Evolutionary conservation across 2,329 filamentous ascomycete species (phyloP).

Genomic region (Teratosphaeria gauchensis): DNA sequence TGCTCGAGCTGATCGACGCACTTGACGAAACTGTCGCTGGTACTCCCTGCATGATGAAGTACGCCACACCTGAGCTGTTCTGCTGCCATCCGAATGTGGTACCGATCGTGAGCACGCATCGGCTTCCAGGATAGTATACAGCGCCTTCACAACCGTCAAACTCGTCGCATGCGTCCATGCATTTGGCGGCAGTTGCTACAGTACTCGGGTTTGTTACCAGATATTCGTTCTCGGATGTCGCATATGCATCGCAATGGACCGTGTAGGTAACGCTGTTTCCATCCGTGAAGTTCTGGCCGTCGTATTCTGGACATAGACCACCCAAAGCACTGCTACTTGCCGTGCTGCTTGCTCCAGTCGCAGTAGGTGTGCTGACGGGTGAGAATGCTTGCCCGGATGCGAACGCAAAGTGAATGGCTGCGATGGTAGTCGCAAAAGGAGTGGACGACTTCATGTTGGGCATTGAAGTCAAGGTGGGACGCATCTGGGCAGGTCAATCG

Average conservation of each 20-base stretch:
- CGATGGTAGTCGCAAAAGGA: background rate
- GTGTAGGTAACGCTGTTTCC: slow-evolving; percentile 9
- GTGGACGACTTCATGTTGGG: slow-evolving; percentile 1
- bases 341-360: background rate
- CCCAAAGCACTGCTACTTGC: slow-evolving; percentile 1
- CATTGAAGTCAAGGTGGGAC: background rate
- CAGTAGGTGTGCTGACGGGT: background rate
- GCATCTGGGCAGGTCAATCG: background rate
- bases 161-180: slow-evolving; percentile 17
- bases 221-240: slow-evolving; percentile 7
- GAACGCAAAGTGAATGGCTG: background rate
- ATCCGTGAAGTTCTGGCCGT: slow-evolving; percentile 14
- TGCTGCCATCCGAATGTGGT: background rate
- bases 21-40: background rate
- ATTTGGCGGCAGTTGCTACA: slow-evolving; percentile 5
- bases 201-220: slow-evolving; percentile 1
- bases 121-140: background rate
- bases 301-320: slow-evolving; percentile 15
- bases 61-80: background rate
- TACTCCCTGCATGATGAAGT: background rate
- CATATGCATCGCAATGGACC: slow-evolving; percentile 14
- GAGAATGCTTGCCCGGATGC: background rate
- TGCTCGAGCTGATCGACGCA: background rate
- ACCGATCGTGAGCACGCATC: background rate
- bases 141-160: slow-evolving; percentile 6